A percentile compares a stretch with the other conserved stretches of the same genome.
These are phyloP conservation scores for Bacidia rubella DNA, from an alignment of 495 filamentous ascomycete species.

Conservation along the genomic window DNA sequence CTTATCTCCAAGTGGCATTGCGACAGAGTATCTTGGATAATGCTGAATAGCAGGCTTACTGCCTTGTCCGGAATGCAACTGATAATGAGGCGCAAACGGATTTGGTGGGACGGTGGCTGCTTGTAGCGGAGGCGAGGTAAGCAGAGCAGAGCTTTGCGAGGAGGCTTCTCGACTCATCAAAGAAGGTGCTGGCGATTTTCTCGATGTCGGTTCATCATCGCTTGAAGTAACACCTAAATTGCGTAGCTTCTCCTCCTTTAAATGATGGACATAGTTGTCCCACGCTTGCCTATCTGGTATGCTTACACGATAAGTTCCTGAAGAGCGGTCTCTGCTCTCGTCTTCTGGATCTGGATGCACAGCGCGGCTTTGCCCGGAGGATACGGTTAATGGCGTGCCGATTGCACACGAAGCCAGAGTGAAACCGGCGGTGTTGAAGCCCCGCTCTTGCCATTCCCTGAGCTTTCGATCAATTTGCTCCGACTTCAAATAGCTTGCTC, in stretches of 20 bases:
- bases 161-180: constrained; percentile 47
- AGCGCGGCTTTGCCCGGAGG: constrained; percentile 48
- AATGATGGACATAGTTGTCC: constrained; percentile 65
- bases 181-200: constrained; percentile 33
- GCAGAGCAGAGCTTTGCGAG: constrained; percentile 45
- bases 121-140: constrained; percentile 63
- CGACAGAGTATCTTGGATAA: constrained; percentile 38
- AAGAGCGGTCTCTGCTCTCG: constrained; percentile 36
- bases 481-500: constrained; percentile 43
- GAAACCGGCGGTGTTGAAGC: constrained; percentile 65
- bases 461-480: constrained; percentile 52
- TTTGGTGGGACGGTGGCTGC: constrained; percentile 40
- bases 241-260: constrained; percentile 81
- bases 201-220: constrained; percentile 50
- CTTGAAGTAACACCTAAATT: constrained; percentile 74
- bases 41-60: constrained; percentile 10
- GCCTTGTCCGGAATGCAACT: constrained; percentile 22
- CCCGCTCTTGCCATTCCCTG: constrained; percentile 55
- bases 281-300: constrained; percentile 70
- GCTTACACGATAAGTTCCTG: constrained; percentile 43
- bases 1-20: constrained; percentile 28
- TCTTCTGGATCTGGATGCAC: constrained; percentile 59
- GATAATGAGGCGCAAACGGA: constrained; percentile 32
- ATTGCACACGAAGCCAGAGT: constrained; percentile 31
- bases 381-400: constrained; percentile 3